These are phyloP conservation scores for Chondrus crispus DNA, from an alignment of 23 red algal genomes.

Conservation along the genomic window DNA sequence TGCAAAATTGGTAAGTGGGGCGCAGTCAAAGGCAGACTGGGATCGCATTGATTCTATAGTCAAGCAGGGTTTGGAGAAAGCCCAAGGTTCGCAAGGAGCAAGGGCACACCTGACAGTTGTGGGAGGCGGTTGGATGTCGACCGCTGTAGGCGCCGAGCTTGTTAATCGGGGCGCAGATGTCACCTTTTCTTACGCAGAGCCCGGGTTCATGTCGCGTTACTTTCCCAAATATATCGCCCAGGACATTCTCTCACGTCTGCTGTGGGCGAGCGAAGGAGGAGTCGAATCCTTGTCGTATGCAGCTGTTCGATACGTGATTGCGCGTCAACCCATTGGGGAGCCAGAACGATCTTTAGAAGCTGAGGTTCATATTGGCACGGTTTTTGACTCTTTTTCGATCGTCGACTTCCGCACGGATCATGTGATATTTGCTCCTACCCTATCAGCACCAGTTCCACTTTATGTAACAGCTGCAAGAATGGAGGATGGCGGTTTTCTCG, in stretches of 20 bases:
- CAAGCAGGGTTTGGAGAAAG: background rate
- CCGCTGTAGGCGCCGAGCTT: constrained; percentile 31
- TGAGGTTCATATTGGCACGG: constrained; percentile 55
- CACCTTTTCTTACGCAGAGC: constrained; percentile 58
- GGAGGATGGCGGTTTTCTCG: constrained; percentile 30
- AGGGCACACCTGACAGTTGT: constrained; percentile 44
- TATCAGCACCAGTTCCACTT: background rate
- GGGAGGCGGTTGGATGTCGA: constrained; percentile 62
- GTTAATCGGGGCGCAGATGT: constrained; percentile 47
- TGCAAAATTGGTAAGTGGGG: constrained; percentile 23
- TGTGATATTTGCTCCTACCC: constrained; percentile 48
- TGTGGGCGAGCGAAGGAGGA: constrained; percentile 44
- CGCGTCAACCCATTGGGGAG: background rate
- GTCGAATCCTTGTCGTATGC: constrained; percentile 51
- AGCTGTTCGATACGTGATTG: constrained; percentile 47
- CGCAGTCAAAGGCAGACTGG: constrained; percentile 34
- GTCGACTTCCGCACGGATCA: constrained; percentile 60
- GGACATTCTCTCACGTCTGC: constrained; percentile 31
- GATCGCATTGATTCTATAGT: constrained; percentile 20
- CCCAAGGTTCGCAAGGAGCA: background rate
- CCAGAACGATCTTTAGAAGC: constrained; percentile 4
- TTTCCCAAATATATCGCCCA: constrained; percentile 46
- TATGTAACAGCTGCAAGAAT: constrained; percentile 17
- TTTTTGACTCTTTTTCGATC: constrained; percentile 59
- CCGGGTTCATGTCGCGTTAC: constrained; percentile 30